These are phyloP conservation scores for Haplographium delicatum DNA, from an alignment of 495 filamentous ascomycete genomes.

Conservation along the genomic window DNA sequence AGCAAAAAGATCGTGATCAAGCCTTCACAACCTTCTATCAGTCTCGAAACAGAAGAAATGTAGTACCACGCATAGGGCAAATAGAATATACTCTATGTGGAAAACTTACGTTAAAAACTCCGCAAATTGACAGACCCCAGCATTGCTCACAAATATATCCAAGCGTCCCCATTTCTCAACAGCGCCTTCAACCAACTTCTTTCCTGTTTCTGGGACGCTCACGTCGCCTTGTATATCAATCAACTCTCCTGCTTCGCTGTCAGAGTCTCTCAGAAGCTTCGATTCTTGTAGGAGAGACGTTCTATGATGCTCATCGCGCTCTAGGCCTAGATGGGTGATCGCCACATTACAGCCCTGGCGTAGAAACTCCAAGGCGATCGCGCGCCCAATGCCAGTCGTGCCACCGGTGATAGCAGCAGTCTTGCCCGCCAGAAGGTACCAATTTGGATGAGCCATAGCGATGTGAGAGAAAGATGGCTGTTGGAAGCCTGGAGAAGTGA, in stretches of 20 bases:
- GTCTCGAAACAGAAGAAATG: background rate
- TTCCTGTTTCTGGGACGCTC: constrained; percentile 55
- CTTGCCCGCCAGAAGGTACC: constrained; percentile 34
- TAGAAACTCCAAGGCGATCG: constrained; percentile 66
- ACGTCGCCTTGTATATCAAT: constrained; percentile 62
- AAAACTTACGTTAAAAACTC: constrained; percentile 62
- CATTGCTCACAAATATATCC: constrained; percentile 83
- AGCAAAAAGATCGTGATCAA: constrained; percentile 54
- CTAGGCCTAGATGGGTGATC: constrained; percentile 63
- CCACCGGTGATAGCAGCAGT: constrained; percentile 72
- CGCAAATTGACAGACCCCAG: constrained; percentile 77
- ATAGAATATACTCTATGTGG: background rate
- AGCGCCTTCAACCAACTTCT: constrained; percentile 48
- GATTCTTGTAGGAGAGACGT: constrained; percentile 49
- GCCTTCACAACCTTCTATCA: constrained; percentile 26
- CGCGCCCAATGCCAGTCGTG: constrained; percentile 70
- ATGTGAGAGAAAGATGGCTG: too few relatives aligned
- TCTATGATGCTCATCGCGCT: constrained; percentile 46
- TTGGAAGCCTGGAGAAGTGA: too few relatives aligned
- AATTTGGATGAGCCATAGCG: constrained; percentile 6
- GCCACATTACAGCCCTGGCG: constrained; percentile 63
- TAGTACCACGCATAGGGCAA: too few relatives aligned
- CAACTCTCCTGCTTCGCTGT: constrained; percentile 36
- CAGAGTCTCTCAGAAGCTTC: constrained; percentile 32
- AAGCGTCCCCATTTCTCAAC: constrained; percentile 54